Conservation (phyloP, 2,329 filamentous ascomycete genomes). For the Penicillium sp. region DNA sequence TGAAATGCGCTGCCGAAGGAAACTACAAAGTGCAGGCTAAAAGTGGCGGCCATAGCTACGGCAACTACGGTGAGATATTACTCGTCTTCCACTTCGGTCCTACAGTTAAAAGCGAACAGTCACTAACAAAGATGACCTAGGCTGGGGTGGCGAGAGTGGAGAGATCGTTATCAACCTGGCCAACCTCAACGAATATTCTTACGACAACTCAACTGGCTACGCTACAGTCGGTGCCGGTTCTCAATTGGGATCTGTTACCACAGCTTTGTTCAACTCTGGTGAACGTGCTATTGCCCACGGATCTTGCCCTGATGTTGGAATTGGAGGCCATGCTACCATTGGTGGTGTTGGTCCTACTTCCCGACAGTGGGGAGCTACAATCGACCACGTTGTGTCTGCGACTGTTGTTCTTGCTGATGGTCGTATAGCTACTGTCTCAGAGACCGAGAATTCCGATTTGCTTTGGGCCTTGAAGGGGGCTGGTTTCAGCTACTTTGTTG, state of each 20-base stretch:
- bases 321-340: constrained; percentile 38
- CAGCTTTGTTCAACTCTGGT: constrained; percentile 25
- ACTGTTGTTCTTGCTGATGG: constrained; percentile 47
- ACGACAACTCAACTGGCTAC: constrained; percentile 25
- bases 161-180: constrained; percentile 16
- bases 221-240: constrained; percentile 35
- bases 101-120: not conserved
- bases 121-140: constrained; percentile 16
- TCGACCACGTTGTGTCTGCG: constrained; percentile 48
- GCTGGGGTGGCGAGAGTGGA: constrained; percentile 32
- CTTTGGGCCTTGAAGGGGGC: constrained; percentile 35
- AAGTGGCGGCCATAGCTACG: constrained; percentile 53
- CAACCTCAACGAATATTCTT: constrained; percentile 21
- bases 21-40: constrained; percentile 49
- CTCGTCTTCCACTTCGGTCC: not conserved
- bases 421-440: constrained; percentile 26
- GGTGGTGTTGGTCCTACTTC: constrained; percentile 39
- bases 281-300: constrained; percentile 36
- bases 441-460: constrained; percentile 27
- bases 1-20: constrained; percentile 43
- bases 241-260: constrained; percentile 28
- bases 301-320: constrained; percentile 34
- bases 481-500: constrained; percentile 34
- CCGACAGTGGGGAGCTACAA: constrained; percentile 48
- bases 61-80: constrained; percentile 40